phyloP scores from a whole-genome alignment of 2,329 filamentous ascomycete species.

The Cucurbitaria berberidis region DNA sequence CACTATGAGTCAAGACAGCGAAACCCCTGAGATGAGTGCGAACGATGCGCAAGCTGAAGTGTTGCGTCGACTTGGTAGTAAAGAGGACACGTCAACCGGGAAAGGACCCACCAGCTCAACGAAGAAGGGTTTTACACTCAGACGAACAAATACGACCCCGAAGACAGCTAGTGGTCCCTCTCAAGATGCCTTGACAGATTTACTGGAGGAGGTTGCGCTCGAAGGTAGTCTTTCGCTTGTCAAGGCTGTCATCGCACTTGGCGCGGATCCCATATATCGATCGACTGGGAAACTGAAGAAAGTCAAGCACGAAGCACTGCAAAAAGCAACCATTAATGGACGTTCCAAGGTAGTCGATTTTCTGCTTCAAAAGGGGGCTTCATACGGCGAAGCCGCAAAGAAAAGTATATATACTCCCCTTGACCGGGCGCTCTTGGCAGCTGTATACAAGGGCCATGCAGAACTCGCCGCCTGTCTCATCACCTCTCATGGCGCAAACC shows the following conservation, averaged over 20 bases:
- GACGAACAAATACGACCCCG: conserved; percentile 11
- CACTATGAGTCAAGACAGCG: conserved; percentile 12
- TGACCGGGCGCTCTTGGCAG: conserved; percentile 19
- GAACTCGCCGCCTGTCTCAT: conserved; percentile 22
- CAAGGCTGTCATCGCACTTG: conserved; percentile 16
- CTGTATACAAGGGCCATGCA: conserved; percentile 23
- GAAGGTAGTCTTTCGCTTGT: conserved; percentile 21
- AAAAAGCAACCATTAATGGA: conserved; percentile 21
- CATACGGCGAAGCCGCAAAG: conserved; percentile 18
- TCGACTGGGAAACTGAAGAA: conserved; percentile 18
- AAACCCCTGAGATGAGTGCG: conserved; percentile 14
- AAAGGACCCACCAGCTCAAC: conserved; percentile 10
- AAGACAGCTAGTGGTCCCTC: conserved; percentile 3
- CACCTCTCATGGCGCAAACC: conserved; percentile 20
- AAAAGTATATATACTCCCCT: conserved; percentile 15
- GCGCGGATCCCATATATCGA: conserved; percentile 14
- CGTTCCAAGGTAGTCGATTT: conserved; percentile 20
- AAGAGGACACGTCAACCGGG: conserved; percentile 3
- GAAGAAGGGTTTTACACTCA: conserved; percentile 19
- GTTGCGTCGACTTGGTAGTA: conserved; percentile 12
- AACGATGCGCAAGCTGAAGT: conserved; percentile 21
- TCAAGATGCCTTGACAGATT: conserved; percentile 10
- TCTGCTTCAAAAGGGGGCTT: conserved; percentile 20
- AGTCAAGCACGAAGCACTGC: conserved; percentile 22
- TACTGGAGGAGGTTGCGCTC: conserved; percentile 22